Evolutionary conservation across 352 stramenopile species (phyloP).

Genomic region (Phytophthora ramorum): DNA sequence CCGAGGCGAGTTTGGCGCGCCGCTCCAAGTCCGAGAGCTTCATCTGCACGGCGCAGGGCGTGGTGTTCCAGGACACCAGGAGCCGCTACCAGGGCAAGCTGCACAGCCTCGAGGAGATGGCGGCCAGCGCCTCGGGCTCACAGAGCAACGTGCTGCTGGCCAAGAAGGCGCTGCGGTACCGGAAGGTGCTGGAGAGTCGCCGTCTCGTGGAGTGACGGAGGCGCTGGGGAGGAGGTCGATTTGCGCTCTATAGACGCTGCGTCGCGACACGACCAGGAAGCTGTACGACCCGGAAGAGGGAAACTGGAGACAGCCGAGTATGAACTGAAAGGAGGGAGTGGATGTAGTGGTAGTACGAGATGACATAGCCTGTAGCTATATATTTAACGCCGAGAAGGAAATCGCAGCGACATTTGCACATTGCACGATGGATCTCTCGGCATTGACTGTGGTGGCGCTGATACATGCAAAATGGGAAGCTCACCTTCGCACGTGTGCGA

Average conservation of each 20-base stretch:
- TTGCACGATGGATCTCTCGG: too few relatives aligned
- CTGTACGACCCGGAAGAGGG: too few relatives aligned
- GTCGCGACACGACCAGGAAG: background rate
- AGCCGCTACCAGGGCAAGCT: slow-evolving; percentile 25
- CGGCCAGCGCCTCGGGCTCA: slow-evolving; percentile 21
- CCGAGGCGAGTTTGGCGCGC: slow-evolving; percentile 7
- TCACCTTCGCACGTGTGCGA: too few relatives aligned
- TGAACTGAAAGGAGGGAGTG: background rate
- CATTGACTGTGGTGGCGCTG: too few relatives aligned
- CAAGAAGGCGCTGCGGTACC: slow-evolving; percentile 45
- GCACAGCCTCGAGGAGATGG: slow-evolving; percentile 29
- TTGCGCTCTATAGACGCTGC: slow-evolving; percentile 7
- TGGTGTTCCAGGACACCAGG: slow-evolving; percentile 37
- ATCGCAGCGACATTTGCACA: too few relatives aligned
- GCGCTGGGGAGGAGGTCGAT: slow-evolving; percentile 5
- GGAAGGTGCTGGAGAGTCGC: slow-evolving; percentile 37
- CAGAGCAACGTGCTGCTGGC: slow-evolving; percentile 42
- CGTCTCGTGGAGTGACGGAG: slow-evolving; percentile 15
- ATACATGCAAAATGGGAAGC: too few relatives aligned
- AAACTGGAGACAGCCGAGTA: background rate
- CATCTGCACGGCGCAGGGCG: slow-evolving; percentile 40
- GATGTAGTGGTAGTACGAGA: slow-evolving; percentile 1
- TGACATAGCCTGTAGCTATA: slow-evolving; percentile 26
- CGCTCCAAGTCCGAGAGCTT: slow-evolving; percentile 45
- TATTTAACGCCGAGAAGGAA: slow-evolving; percentile 30